Conservation (phyloP, 106 monocot species). For the Dendrobium officinale region DNA sequence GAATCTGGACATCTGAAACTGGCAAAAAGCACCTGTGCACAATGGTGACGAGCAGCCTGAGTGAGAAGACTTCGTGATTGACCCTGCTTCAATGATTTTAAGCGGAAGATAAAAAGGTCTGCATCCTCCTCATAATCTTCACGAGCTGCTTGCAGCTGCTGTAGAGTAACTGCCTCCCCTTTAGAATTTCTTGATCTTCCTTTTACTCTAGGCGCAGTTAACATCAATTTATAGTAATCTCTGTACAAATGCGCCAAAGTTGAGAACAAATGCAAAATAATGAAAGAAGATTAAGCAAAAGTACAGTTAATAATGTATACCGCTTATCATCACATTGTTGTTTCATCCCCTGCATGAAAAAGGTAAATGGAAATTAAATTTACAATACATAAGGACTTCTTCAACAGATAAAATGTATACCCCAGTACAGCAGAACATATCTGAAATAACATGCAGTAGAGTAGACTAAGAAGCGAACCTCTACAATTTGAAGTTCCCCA, state of each 20-base stretch:
- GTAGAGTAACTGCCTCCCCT: constrained; percentile 21
- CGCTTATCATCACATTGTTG: constrained; percentile 48
- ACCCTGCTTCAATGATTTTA: constrained; percentile 52
- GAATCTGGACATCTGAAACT: not conserved
- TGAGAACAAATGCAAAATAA: constrained; percentile 1
- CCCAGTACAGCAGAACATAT: not conserved
- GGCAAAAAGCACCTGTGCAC: constrained; percentile 35
- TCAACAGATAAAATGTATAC: not conserved
- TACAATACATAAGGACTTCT: not conserved
- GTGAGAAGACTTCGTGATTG: constrained; percentile 49
- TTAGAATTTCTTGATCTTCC: constrained; percentile 24
- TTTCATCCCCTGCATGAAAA: constrained; percentile 51
- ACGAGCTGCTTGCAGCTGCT: constrained; percentile 40
- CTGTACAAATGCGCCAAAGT: constrained; percentile 14
- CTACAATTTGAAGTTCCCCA: constrained; percentile 62
- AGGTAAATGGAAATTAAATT: constrained; percentile 7
- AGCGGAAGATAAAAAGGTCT: constrained; percentile 35
- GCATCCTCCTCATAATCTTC: constrained; percentile 37
- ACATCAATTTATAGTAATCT: constrained; percentile 25
- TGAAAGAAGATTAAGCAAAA: not conserved
- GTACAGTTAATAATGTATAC: constrained; percentile 12
- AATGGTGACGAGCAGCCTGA: constrained; percentile 50
- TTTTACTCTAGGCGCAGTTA: constrained; percentile 24
- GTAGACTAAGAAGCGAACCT: constrained; percentile 38
- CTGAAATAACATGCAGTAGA: not conserved